Evolutionary conservation across 345 rosid genomes (phyloP).

Genomic region (Citrus maxima): DNA sequence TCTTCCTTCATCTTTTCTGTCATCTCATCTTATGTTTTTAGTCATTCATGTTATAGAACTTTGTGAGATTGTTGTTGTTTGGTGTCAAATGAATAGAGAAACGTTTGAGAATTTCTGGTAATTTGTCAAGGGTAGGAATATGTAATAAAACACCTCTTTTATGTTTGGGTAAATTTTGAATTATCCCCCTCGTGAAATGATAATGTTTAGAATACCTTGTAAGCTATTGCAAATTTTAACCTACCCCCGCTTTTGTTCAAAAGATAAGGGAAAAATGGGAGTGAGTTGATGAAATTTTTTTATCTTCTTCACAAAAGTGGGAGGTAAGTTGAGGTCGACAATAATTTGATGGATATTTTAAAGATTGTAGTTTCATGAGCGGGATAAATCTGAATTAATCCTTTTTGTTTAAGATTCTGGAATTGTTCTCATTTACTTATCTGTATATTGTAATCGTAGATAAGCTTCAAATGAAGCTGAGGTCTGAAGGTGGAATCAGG

Average conservation of each 20-base stretch:
- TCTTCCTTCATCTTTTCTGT: neutral
- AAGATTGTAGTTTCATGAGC: too few relatives aligned
- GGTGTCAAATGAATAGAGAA: neutral
- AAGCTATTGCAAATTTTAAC: too few relatives aligned
- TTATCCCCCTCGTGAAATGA: too few relatives aligned
- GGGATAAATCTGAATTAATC: too few relatives aligned
- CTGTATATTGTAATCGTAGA: slow-evolving; percentile 38
- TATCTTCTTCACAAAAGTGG: too few relatives aligned
- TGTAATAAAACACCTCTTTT: neutral
- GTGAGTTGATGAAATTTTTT: too few relatives aligned
- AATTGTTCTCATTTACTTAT: neutral
- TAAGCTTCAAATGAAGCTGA: slow-evolving; percentile 79
- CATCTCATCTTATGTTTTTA: neutral
- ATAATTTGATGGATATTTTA: too few relatives aligned
- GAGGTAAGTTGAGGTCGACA: too few relatives aligned
- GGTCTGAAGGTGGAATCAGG: slow-evolving; percentile 93
- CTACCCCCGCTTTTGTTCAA: too few relatives aligned
- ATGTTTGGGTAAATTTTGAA: too few relatives aligned
- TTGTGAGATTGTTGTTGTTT: neutral
- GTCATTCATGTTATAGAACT: neutral
- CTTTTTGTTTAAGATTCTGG: neutral
- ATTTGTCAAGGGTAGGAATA: neutral
- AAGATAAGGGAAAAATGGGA: too few relatives aligned
- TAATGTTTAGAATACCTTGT: too few relatives aligned
- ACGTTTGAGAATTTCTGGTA: neutral